Conservation (phyloP, 1,284 basidiomycete species). For the Gymnopus androsaceus region DNA sequence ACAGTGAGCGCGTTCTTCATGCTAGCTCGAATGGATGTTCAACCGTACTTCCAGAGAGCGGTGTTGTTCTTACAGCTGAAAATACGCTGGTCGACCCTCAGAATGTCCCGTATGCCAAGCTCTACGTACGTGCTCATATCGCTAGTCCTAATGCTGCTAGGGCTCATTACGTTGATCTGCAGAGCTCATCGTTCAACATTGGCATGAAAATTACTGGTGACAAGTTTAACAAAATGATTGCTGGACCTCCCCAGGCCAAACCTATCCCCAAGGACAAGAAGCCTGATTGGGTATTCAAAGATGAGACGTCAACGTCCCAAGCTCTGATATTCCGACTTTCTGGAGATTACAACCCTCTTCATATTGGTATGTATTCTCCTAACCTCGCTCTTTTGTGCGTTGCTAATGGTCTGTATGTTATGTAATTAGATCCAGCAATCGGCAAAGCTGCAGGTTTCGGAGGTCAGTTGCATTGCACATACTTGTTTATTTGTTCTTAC, state of each 20-base stretch:
- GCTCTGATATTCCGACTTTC: slow-evolving; percentile 78
- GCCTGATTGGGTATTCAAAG: slow-evolving; percentile 68
- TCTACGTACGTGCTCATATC: slow-evolving; percentile 53
- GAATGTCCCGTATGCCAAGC: slow-evolving; percentile 68
- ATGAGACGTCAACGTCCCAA: slow-evolving; percentile 74
- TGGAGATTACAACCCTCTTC: slow-evolving; percentile 85
- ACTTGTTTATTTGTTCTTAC: no score
- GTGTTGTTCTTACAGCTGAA: slow-evolving; percentile 73
- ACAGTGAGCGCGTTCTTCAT: slow-evolving; percentile 53
- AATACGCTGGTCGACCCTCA: slow-evolving; percentile 61
- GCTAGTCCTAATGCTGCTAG: neutral
- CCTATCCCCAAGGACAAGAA: slow-evolving; percentile 62
- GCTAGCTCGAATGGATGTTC: neutral
- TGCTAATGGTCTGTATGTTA: neutral
- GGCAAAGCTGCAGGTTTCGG: slow-evolving; percentile 76
- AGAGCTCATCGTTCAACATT: slow-evolving; percentile 75
- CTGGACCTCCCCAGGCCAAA: slow-evolving; percentile 67
- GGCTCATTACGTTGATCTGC: no score
- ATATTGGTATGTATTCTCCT: slow-evolving; percentile 58
- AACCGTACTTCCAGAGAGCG: slow-evolving; percentile 55
- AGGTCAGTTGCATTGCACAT: no score
- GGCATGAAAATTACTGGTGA: slow-evolving; percentile 73
- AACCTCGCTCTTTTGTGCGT: neutral
- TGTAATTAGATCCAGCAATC: slow-evolving; percentile 61
- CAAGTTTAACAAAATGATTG: slow-evolving; percentile 70